Conservation (phyloP, 2,329 filamentous ascomycete genomes). For the Pseudogymnoascus sp. region DNA sequence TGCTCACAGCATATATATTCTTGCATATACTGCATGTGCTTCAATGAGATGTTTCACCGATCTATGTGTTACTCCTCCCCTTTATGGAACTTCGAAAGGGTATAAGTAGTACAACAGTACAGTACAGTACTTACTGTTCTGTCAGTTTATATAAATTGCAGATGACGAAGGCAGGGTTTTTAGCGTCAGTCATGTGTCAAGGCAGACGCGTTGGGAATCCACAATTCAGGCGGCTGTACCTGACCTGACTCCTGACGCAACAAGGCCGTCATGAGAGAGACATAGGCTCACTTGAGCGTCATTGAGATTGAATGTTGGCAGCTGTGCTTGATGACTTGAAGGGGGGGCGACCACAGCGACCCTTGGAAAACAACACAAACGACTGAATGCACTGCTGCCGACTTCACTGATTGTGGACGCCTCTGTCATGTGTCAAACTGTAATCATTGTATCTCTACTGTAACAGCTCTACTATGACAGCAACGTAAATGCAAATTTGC, state of each 20-base stretch:
- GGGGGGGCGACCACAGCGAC: background rate
- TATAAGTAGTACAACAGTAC: background rate
- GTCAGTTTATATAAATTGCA: background rate
- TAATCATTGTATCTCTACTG: background rate
- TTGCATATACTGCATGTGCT: background rate
- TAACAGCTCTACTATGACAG: background rate
- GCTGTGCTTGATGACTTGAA: background rate
- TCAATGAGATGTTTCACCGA: background rate
- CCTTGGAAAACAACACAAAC: background rate
- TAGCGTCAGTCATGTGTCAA: slow-evolving; percentile 2
- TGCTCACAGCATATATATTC: background rate
- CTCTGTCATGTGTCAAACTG: background rate
- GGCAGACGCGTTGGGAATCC: background rate
- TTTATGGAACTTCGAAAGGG: background rate
- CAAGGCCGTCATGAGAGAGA: background rate
- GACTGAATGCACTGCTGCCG: background rate
- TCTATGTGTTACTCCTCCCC: background rate
- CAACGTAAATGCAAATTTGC: background rate
- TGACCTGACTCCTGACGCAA: slow-evolving; percentile 4
- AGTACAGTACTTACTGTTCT: too few relatives aligned
- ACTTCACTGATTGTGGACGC: background rate
- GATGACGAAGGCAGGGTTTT: background rate
- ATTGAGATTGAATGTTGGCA: background rate
- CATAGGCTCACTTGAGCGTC: background rate
- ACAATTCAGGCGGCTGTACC: slow-evolving; percentile 1